Evolutionary conservation across 352 stramenopile species (phyloP), one percentile per base, ranked within the genome.

Genomic region (Pythium biforme): DNA sequence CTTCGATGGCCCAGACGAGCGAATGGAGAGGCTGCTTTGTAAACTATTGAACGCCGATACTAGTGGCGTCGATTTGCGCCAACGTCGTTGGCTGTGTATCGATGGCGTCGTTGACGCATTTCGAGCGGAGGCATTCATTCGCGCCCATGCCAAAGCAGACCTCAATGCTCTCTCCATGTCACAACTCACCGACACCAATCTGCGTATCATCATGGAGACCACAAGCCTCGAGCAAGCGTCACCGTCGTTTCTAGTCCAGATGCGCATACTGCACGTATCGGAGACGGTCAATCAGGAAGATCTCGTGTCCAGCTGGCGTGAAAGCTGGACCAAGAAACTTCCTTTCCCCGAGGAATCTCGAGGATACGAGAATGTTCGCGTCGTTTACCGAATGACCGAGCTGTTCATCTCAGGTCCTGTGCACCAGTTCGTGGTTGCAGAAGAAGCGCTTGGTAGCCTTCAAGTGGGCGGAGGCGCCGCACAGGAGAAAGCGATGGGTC

Each of bases 281-380:
- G 33, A 34, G 5, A 43, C 25, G 10, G 12, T 66, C 11, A 52
- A 34, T 0, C 34, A 43, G 39, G 29, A 23, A 6, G 57, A 66
- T 45, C n/a, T 71, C 4, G 2, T 66, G 10, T 41, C 37, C 9
- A 48, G 20, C 37, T 71, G 64, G 64, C 52, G 33, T 8, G 29
- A 25, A 9, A 39, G 22, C 3, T 72, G 58, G 59, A 61, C 9
- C 5, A 54, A 49, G 27, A 59, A 50, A 27, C 31, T 72, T 5
- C 58, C 31, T n/a, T 72, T 67, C 40, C 46, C 65, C 20, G 55
- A 60, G 11, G 59, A 64, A 14, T 72, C 65, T n/a, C 34, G 47
- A 9, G 59, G 49, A 3, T 56, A 49, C 3, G 54, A 59, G 11
- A 72, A 72, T 23, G 39, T 61, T 15, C 19, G 31, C 19, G 23